Base-by-base conservation (phyloP, 2,329 filamentous ascomycete genomes). In the Verticillium longisporum region DNA sequence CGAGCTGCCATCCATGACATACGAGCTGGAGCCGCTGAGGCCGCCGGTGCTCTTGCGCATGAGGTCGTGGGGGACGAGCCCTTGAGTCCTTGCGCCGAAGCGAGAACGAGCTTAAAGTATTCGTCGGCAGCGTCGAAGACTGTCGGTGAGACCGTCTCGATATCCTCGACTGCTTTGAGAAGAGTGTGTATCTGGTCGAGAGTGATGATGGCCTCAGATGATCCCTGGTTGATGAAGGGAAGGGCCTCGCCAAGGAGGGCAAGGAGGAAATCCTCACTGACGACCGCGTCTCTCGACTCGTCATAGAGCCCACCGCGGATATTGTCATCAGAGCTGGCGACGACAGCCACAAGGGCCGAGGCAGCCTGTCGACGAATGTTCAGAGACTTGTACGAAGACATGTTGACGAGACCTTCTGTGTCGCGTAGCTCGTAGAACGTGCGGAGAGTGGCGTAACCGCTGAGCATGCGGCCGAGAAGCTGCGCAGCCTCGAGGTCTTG, bases 231-330 rank as follows among this genome's bases (percentile, higher is more conserved):
- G 63, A 96, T 78, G 63, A 97, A 91, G 1, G 91, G 84, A 3
- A 94, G 84, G 0, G 88, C 87, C 75, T 98, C 94, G 58, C 92
- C 93, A 1, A 98, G 82, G 14, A 98, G 80, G 3, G 89, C 87
- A 9, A 97, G 80, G 26, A 98, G 76, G 59, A 93, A 93, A 68
- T 98, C 94, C 64, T 96, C 90, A 67, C 91, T 91, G 18, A 97
- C 89, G 6, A 96, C 91, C 0, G 91, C 88, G 69, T 93, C 90
- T 13, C 90, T 85, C 18, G 85, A 83, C 31, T 88, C 86, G 70
- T 98, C 93, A 72, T 92, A 96, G 2, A 97, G 80, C 1, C 94
- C 94, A 60, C 94, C 94, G 61, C 91, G 90, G 68, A 98, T 96
- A 71, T 91, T 94, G 73, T 97, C 92, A 61, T 91, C 89, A 2